Base-by-base conservation (phyloP, 768 basidiomycete species). In the Tricholoma hemisulphureum region DNA sequence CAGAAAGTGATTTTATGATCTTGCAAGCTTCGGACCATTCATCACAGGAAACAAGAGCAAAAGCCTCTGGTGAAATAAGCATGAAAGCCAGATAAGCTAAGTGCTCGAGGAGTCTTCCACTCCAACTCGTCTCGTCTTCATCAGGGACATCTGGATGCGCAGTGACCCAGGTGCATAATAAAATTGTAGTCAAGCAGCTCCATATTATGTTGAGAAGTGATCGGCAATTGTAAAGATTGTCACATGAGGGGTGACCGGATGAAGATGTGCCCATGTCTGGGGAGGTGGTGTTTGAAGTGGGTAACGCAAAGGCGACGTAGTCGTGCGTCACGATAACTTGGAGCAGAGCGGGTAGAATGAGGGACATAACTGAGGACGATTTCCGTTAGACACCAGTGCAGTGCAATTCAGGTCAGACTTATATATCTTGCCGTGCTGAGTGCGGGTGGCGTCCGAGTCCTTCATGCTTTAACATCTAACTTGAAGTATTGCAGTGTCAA, bases 61-160 rank as follows among this genome's bases (percentile, higher is more conserved):
- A 23, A 2, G 68, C 24, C n/a, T 60, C 68, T 1, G 62, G 48
- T 26, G 29, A 3, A 8, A 61, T 3, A 37, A 67, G 65, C 48
- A 28, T 49, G 2, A 28, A 4, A 6, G 7, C 18, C 14, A 28
- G 24, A 23, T 8, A 14, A 28, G 6, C 26, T 37, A 37, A 1
- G 24, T 16, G 26, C 3, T 28, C 18, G 3, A 26, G n/a, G 48
- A 21, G 39, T 18, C 34, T 49, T n/a, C n/a, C n/a, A n/a, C n/a
- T n/a, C n/a, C n/a, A n/a, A n/a, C n/a, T n/a, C 35, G 13, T 32
- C 4, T 31, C 10, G 2, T 56, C 14, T 2, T 39, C 35, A n/a
- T n/a, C n/a, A 0, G 63, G 70, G 23, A 70, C 57, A 39, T 71
- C 68, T 0, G 67, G 69, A 48, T 71, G 69, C 7, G 67, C 51